Evolutionary conservation across 352 stramenopile species (phyloP).

Genomic region (Phytophthora ohioensis): DNA sequence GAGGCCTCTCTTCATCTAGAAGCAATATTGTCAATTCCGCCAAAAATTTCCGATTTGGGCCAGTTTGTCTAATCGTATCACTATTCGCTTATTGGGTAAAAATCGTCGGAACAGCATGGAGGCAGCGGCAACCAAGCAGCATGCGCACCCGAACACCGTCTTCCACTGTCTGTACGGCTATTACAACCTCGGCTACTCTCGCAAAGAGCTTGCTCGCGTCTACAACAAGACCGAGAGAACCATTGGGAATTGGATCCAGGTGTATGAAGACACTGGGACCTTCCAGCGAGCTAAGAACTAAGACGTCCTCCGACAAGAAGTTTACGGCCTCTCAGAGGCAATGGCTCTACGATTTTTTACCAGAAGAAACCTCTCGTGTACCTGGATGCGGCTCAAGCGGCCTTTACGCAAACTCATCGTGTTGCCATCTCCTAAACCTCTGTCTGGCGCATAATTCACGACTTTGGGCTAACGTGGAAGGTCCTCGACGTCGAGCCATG

Average conservation of each 20-base stretch:
- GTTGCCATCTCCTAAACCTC: constrained; percentile 13
- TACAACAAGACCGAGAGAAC: background rate
- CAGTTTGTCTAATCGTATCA: background rate
- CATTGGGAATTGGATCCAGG: background rate
- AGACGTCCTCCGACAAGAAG: background rate
- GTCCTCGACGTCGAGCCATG: background rate
- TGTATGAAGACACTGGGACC: background rate
- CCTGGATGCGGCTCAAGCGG: constrained; percentile 7
- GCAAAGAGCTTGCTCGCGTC: background rate
- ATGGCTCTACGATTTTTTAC: background rate
- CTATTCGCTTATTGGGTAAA: background rate
- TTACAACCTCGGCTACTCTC: background rate
- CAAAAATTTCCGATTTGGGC: background rate
- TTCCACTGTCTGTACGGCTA: background rate
- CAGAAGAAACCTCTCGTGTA: background rate
- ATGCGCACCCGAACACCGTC: background rate
- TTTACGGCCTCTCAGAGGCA: background rate
- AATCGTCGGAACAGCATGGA: background rate
- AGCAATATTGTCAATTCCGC: background rate
- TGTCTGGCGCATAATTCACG: background rate
- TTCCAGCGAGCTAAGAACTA: background rate
- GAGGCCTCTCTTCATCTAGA: too few relatives aligned
- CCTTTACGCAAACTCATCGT: background rate
- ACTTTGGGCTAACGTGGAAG: background rate
- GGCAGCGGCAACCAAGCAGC: background rate